Evolutionary conservation across 2,329 filamentous ascomycete genomes (phyloP).

Genomic region (Sclerotinia trifoliorum): DNA sequence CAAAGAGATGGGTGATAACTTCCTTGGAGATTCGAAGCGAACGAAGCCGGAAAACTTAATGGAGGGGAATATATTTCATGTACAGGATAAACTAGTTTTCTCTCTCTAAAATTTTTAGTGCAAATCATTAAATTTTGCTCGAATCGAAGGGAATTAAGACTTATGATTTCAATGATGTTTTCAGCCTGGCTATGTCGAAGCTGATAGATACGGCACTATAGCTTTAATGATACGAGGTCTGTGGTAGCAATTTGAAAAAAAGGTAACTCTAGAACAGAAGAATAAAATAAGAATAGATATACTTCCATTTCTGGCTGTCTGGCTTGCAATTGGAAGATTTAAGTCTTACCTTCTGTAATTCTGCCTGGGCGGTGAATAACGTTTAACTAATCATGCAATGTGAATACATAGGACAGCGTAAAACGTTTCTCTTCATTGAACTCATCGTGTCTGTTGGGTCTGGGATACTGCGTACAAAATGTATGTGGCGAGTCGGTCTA

Average conservation of each 20-base stretch:
- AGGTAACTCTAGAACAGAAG: background rate
- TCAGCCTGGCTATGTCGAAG: constrained; percentile 41
- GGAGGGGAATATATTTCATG: constrained; percentile 40
- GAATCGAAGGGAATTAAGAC: constrained; percentile 38
- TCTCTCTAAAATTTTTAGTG: constrained; percentile 39
- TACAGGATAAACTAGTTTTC: constrained; percentile 30
- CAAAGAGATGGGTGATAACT: constrained; percentile 32
- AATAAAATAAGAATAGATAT: background rate
- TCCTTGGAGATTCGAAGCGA: constrained; percentile 30
- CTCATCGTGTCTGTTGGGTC: too few species aligned
- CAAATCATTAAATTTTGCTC: constrained; percentile 27
- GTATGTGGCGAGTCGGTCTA: too few species aligned
- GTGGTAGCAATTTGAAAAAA: too few species aligned
- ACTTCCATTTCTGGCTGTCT: too few species aligned
- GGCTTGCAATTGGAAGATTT: background rate
- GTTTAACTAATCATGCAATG: too few species aligned
- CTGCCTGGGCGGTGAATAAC: too few species aligned
- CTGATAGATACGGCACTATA: background rate
- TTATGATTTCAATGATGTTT: constrained; percentile 43
- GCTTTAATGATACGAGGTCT: background rate
- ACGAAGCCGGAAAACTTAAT: constrained; percentile 36
- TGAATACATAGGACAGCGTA: too few species aligned
- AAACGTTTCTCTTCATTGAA: too few species aligned
- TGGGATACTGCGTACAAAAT: too few species aligned
- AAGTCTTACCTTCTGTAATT: too few species aligned